Base-by-base conservation (phyloP, 202 grass and related monocot species). In the Setaria viridis region DNA sequence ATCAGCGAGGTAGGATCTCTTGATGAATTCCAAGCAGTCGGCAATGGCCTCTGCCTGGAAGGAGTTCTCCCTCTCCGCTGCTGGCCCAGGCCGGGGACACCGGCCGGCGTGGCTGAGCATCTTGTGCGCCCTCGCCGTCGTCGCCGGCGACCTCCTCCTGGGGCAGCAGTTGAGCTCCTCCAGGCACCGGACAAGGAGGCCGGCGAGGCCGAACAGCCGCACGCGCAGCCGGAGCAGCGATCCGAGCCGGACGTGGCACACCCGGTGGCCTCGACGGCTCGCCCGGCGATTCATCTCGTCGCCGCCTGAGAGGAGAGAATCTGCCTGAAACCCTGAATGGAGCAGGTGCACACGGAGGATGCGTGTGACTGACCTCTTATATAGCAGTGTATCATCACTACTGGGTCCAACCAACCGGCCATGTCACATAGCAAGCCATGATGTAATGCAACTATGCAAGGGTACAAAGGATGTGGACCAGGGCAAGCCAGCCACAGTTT, bases 21-120 rank as follows among this genome's bases (percentile, higher is more conserved):
- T 95, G 90, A 95, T 95, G 85, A 92, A 95, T 80, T 95, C 90
- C 75, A 95, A 77, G 80, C 93, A 95, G 13, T 95, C 93, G 25
- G 88, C 93, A 67, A 95, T 90, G 58, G 93, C 93, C 37, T 90
- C 82, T 10, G 82, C 88, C 1, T 95, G 80, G 79, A 88, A 86
- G 12, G 88, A 86, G 32, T 62, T 94, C 81, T 89, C 89, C 48
- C 63, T 86, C 67, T 86, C 86, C 39, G 39, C 39, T 11, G 32
- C 72, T 68, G 79, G 50, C 11, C 15, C 57, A 50, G 35, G 80
- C 15, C 34, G 85, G 10, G 4, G 71, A 25, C 79, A 46, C 25
- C 45, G 12, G 25, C 47, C 60, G 32, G 5, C 77, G n/a, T 70
- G 34, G 7, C 35, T 30, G 55, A 25, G 46, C 88, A 51, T 49